A percentile compares a stretch with the other conserved stretches of the same genome.
phyloP scores from a whole-genome alignment of 768 basidiomycete species.

The Phylloporus arenicola region DNA sequence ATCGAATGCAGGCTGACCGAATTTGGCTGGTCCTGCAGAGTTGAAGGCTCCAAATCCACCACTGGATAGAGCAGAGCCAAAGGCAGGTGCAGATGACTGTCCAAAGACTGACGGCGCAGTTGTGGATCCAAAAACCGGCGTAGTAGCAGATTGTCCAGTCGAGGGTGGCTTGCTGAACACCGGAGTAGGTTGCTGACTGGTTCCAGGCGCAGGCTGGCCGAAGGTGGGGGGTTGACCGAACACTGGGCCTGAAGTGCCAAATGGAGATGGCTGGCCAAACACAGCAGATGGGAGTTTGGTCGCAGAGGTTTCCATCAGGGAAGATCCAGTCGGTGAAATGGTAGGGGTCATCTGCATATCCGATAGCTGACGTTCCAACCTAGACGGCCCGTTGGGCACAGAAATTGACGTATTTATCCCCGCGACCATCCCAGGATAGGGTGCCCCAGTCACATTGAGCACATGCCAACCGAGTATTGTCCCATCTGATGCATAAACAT shows the following conservation, averaged over 20 bases:
- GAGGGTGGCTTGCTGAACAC: constrained; percentile 22
- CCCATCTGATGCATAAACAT: constrained; percentile 74
- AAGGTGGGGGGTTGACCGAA: constrained; percentile 32
- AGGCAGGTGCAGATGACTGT: constrained; percentile 14
- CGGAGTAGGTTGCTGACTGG: constrained; percentile 5
- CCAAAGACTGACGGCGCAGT: constrained; percentile 17
- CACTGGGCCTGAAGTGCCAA: constrained; percentile 14
- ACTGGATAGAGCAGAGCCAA: constrained; percentile 18
- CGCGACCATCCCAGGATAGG: constrained; percentile 54
- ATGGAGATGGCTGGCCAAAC: constrained; percentile 32
- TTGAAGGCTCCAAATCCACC: constrained; percentile 32
- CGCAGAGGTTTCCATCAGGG: constrained; percentile 15
- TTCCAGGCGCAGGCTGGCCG: constrained; percentile 4
- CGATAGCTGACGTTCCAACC: constrained; percentile 25
- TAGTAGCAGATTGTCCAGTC: constrained; percentile 5
- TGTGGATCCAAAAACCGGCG: constrained; percentile 12
- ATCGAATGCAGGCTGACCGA: constrained; percentile 28
- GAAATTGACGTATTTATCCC: constrained; percentile 9
- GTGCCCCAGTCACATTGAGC: constrained; percentile 46
- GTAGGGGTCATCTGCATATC: constrained; percentile 29
- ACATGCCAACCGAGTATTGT: constrained; percentile 70
- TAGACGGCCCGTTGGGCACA: constrained; percentile 3
- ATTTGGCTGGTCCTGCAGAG: constrained; percentile 28
- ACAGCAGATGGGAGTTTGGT: constrained; percentile 30
- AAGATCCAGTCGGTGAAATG: constrained; percentile 16